These are phyloP conservation scores for Lactarius quietus DNA, from an alignment of 768 basidiomycete species.

Conservation along the genomic window DNA sequence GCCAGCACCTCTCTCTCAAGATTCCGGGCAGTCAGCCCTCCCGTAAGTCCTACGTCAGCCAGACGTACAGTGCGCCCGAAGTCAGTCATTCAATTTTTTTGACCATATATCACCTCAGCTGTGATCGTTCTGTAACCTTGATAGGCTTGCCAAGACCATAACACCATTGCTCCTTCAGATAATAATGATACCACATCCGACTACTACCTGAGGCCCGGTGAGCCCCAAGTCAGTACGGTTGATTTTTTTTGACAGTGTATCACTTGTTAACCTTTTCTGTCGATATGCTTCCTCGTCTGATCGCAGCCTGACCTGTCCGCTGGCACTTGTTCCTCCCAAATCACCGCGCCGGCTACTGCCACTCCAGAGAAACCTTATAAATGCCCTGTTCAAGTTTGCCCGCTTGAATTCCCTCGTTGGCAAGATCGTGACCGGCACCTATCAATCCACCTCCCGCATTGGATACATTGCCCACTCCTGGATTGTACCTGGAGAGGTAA, in stretches of 20 bases:
- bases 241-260: too few relatives aligned
- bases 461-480: background rate
- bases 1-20: background rate
- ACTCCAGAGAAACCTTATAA: too few relatives aligned
- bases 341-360: background rate
- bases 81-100: background rate
- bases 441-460: background rate
- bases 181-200: too few relatives aligned
- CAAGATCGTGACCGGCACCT: background rate
- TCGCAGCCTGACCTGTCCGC: background rate
- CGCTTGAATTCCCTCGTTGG: accelerated
- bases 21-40: background rate
- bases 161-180: too few relatives aligned
- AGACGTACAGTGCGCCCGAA: background rate
- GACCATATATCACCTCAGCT: too few relatives aligned
- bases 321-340: background rate
- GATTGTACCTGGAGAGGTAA: background rate
- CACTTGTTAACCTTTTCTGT: too few relatives aligned
- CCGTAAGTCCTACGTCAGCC: background rate
- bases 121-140: too few relatives aligned
- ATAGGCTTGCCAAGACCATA: too few relatives aligned
- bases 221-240: too few relatives aligned
- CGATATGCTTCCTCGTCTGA: background rate
- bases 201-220: too few relatives aligned
- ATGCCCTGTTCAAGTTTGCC: too few relatives aligned